Evolutionary conservation across 441 rosid species (phyloP), one percentile per base, ranked within the genome.

Genomic region (Gossypium laxum): DNA sequence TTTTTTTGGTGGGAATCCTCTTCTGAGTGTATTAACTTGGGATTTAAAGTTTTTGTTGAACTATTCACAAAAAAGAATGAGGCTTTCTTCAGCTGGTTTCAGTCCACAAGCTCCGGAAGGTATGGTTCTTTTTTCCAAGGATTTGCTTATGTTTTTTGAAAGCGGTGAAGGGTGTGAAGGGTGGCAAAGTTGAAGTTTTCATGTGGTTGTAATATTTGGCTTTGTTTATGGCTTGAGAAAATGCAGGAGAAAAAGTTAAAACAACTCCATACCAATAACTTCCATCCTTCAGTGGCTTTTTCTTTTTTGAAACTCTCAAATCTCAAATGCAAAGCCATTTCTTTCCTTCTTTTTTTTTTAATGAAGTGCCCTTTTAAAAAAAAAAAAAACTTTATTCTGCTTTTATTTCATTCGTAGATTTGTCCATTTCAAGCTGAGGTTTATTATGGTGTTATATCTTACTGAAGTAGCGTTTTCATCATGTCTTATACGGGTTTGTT

Each of bases 71-170:
- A 21, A 64, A 56, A 77, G 77, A 75, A 93, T 93, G 98, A 93
- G 90, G 86, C 91, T 88, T 64, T 87, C 98, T 81, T 74, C 96
- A 41, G 87, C 96, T 86, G 96, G 96, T 72, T 90, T 88, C 77
- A 88, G 77, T 86, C 94, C 92, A 61, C 94, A 90, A 84, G 17
- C 82, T 64, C 92, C 85, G 76, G 98, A 94, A 86, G 99, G 99
- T 90, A 77, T 45, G 78, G 48, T 71, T 45, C n/a, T 54, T 56
- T 2, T 18, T 52, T 2, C 24, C 21, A 11, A 3, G 43, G 43
- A 19, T 65, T 72, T 34, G 50, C 8, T 50, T 52, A 51, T 43
- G 50, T 34, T 77, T 24, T 14, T 34, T 21, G 43, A 61, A 24
- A 24, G 65, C 47, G 21, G 11, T 6, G 47, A 32, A 15, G 43